phyloP scores from a whole-genome alignment of 441 rosid genomes.

The Eutrema salsugineum region DNA sequence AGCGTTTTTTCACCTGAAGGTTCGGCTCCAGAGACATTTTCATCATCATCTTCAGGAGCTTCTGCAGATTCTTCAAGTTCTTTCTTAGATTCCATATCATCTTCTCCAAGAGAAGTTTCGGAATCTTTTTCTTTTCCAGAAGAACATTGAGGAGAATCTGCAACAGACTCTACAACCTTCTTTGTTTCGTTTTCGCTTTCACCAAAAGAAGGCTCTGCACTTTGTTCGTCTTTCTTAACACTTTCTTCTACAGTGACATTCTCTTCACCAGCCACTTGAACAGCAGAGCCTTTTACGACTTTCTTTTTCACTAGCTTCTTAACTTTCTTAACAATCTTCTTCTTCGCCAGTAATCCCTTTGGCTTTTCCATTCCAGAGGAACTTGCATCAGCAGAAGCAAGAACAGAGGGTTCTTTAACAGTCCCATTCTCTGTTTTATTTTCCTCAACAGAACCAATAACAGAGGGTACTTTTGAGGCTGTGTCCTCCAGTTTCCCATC shows the following conservation, averaged over 20 bases:
- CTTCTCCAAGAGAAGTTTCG: constrained; percentile 4
- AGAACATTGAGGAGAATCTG: constrained; percentile 9
- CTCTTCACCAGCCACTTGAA: constrained; percentile 7
- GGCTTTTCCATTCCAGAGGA: constrained; percentile 5
- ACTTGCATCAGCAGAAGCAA: constrained; percentile 8
- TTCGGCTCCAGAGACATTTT: not conserved
- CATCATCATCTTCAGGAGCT: not conserved
- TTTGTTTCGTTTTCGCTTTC: constrained; percentile 3
- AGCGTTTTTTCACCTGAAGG: not conserved
- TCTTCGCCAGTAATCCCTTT: not conserved
- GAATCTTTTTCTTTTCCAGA: constrained; percentile 11
- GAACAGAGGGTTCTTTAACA: not conserved
- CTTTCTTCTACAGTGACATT: constrained; percentile 6
- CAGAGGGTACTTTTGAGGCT: not conserved
- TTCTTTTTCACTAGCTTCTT: constrained; percentile 10
- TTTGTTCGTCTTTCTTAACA: not conserved
- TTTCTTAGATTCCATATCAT: not conserved
- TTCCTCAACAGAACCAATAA: not conserved
- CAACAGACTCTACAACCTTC: constrained; percentile 13
- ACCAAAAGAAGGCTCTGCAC: constrained; percentile 5
- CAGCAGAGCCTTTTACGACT: constrained; percentile 1
- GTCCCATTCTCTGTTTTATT: not conserved
- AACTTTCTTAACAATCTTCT: constrained; percentile 8
- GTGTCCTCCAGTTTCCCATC: constrained; percentile 5
- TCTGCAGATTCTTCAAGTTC: not conserved